phyloP scores from a whole-genome alignment of 2,329 filamentous ascomycete species.

The Alternaria atra region DNA sequence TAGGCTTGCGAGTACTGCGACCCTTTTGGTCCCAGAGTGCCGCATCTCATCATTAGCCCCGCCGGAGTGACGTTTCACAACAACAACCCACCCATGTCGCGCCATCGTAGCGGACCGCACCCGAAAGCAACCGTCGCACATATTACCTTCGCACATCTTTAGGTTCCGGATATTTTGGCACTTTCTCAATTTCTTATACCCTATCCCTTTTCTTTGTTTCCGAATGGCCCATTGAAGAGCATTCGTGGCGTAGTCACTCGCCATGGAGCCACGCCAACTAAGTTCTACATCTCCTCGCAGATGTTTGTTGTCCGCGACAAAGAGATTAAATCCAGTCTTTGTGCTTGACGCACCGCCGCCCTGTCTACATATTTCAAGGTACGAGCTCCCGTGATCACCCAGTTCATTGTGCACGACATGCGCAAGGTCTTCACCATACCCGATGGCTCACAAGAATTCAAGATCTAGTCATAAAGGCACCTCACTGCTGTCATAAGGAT shows the following conservation, averaged over 20 bases:
- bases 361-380: conserved; percentile 2
- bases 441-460: conserved; percentile 7
- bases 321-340: conserved; percentile 19
- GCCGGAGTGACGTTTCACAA: conserved; percentile 43
- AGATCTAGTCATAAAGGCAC: conserved; percentile 4
- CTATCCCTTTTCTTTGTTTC: neutral
- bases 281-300: conserved; percentile 25
- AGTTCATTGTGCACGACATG: neutral
- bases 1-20: conserved; percentile 31
- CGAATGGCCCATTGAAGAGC: conserved; percentile 33
- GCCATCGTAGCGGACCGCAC: conserved; percentile 22
- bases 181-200: conserved; percentile 10
- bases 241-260: conserved; percentile 34
- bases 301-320: conserved; percentile 35
- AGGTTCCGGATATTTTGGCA: conserved; percentile 19
- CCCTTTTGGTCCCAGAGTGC: conserved; percentile 27
- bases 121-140: conserved; percentile 18
- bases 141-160: conserved; percentile 32
- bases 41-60: conserved; percentile 38
- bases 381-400: neutral
- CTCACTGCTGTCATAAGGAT: conserved; percentile 1
- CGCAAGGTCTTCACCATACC: neutral
- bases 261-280: conserved; percentile 38
- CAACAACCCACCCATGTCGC: conserved; percentile 26
- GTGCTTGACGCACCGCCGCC: conserved; percentile 15